Conservation (phyloP, 2,329 filamentous ascomycete genomes). For the Monosporascus sp. region DNA sequence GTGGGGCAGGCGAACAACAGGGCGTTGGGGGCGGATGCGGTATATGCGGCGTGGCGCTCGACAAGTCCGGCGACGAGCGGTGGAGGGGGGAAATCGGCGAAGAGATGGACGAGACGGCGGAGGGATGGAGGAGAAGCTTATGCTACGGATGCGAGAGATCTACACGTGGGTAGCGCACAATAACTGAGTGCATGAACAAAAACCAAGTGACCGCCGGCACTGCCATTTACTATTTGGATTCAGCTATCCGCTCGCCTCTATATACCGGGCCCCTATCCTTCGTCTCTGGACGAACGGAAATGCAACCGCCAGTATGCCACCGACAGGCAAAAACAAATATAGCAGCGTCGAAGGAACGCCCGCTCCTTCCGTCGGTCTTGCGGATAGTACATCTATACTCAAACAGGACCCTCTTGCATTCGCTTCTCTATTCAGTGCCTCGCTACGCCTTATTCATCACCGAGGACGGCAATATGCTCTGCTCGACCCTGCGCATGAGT, state of each 20-base stretch:
- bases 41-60: constrained; percentile 65
- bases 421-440: neutral
- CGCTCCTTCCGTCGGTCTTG: no score
- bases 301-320: no score
- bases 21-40: constrained; percentile 44
- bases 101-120: constrained; percentile 15
- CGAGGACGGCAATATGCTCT: constrained; percentile 42
- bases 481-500: constrained; percentile 75
- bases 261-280: no score
- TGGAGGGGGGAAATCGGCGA: constrained; percentile 59
- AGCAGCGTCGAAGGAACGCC: no score
- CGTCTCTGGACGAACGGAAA: no score
- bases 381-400: neutral
- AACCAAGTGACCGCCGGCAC: neutral
- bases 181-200: no score
- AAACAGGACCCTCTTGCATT: neutral
- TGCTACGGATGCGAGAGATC: constrained; percentile 75
- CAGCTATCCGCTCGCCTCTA: neutral
- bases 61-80: constrained; percentile 57
- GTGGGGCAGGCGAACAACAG: constrained; percentile 2
- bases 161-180: constrained; percentile 40
- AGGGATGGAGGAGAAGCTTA: constrained; percentile 30
- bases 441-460: constrained; percentile 26
- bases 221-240: neutral
- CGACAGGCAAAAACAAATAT: no score